Conservation (phyloP, 73 alveolate species). For the Uronychia binucleata region DNA sequence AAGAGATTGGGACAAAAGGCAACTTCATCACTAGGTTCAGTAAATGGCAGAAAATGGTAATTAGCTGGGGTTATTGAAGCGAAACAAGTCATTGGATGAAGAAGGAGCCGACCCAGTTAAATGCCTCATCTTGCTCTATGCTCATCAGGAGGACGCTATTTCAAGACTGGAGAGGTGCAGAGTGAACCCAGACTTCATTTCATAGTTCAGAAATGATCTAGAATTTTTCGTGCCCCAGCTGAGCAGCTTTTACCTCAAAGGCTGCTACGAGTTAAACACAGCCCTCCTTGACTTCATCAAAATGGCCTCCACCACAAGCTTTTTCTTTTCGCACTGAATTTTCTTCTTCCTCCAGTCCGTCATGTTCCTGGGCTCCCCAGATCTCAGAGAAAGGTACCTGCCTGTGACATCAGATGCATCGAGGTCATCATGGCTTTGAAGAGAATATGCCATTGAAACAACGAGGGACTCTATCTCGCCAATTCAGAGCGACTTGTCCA, state of each 20-base stretch:
- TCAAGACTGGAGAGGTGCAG: constrained; percentile 21
- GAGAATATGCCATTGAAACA: constrained; percentile 14
- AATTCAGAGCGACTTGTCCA: constrained; percentile 27
- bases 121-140: constrained; percentile 19
- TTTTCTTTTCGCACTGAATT: constrained; percentile 45
- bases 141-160: constrained; percentile 34
- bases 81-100: too few species aligned
- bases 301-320: constrained; percentile 36
- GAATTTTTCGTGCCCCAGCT: constrained; percentile 89
- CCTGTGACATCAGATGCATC: neutral
- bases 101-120: constrained; percentile 7
- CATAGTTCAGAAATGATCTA: constrained; percentile 47
- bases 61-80: neutral
- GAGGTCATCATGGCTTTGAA: constrained; percentile 26
- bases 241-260: constrained; percentile 43
- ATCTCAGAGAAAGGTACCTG: neutral
- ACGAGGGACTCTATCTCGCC: constrained; percentile 44
- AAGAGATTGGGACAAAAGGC: too few species aligned
- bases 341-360: constrained; percentile 39
- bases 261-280: constrained; percentile 16
- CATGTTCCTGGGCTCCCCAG: constrained; percentile 2
- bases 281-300: constrained; percentile 25
- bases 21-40: constrained; percentile 13
- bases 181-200: constrained; percentile 44
- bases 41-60: constrained; percentile 18